Evolutionary conservation across 2,329 filamentous ascomycete genomes (phyloP), one percentile per base, ranked within the genome.

Genomic region (Aquanectria penicillioides): DNA sequence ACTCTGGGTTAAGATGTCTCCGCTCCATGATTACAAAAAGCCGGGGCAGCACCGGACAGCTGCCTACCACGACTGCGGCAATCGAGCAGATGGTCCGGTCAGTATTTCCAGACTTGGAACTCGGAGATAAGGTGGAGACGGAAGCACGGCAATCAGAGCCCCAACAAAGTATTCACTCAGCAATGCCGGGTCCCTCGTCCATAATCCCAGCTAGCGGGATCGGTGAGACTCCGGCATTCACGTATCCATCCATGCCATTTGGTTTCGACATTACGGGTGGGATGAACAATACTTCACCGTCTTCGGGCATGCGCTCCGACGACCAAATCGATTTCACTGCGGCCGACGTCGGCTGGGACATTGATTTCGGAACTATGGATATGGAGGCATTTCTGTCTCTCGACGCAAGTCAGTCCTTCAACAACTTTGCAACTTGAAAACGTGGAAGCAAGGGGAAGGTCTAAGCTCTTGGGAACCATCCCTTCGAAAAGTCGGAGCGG

Each of bases 1-100:
- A 78, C 47, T 73, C 74, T 1, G 70, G 73, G 4, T 34, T 80
- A 3, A 69, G 74, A 49, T 74, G 67, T 13, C 65, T 80, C 28
- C 73, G 73, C 3, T 70, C 69, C 2, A 77, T 80, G 76, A 61
- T 67, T 43, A 47, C 54, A 15, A 63, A 63, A 28, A 64, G 57
- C 28, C 61, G 59, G 23, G 31, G 60, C 10, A 64, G 60, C 25
- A 60, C 61, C 3, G 63, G 61, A 2, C 68, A 71, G 33, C 44
- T 66, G 7, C 66, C 69, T 7, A 64, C 59, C 11, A 70, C 68
- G 2, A 70, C 69, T 17, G 53, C 67, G 2, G 64, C 70, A 3
- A 66, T 73, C 22, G 69, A 71, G 50, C 69, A 69, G 17, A 73
- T 73, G 71, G 68, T 73, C 6, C 67, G 66, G 18, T 68, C 66